Base-by-base conservation (phyloP, 257 asterid species). In the Scutellaria galericulata region DNA sequence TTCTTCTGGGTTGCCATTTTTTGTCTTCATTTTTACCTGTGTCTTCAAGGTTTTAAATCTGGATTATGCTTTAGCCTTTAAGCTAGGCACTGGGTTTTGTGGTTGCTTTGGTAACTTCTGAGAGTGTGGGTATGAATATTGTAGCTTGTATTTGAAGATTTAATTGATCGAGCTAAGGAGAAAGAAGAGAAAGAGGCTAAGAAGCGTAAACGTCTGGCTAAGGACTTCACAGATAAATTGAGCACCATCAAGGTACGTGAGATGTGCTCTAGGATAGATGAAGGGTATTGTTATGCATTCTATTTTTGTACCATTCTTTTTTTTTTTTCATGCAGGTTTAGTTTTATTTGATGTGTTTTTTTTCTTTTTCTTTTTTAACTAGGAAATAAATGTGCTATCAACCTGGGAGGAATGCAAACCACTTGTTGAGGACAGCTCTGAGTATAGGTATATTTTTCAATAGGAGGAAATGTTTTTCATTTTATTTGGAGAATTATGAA, bases 181-280 rank as follows among this genome's bases (percentile, higher is more conserved):
- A 95, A 90, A 78, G 98, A 95, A 81, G 99, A 95, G 83, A 95
- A 90, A 83, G 98, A 95, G 86, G 86, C 82, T 68, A 95, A 88
- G 83, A 95, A 90, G 86, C 95, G 87, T 37, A 93, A 87, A 81
- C 96, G 96, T 64, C 86, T 89, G 74, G 92, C 89, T 46, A 92
- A 88, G 73, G 98, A 92, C 70, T 95, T 95, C 72, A 87, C 83
- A 13, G 96, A 95, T 64, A 84, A 81, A 80, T 82, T 95, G 80
- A 84, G 87, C 86, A 74, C 80, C 50, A 68, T 85, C 57, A 92
- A 92, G 91, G 99, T 92, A 73, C 66, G 85, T 70, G 59, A 70
- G 70, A 66, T 77, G 65, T 78, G 60, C 61, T 62, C 48, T 42
- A 70, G 67, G 72, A 65, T 71, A 51, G 62, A 47, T 40, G 66